phyloP scores from a whole-genome alignment of 768 basidiomycete species.

The Tylopilus vinaceipallidus region DNA sequence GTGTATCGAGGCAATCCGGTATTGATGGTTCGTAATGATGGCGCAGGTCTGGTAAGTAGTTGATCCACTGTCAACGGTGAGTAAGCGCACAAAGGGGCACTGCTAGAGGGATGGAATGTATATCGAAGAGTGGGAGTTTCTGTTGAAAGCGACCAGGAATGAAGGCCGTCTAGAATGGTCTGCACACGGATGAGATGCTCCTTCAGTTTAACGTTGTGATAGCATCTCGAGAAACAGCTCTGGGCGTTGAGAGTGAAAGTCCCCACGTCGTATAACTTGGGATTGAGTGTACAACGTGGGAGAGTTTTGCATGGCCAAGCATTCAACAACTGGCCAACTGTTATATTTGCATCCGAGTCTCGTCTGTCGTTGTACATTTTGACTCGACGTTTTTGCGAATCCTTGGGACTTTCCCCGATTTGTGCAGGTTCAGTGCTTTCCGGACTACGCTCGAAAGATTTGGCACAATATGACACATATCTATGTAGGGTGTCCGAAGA shows the following conservation, averaged over 20 bases:
- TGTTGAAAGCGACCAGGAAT: background rate
- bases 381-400: background rate
- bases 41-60: background rate
- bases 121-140: background rate
- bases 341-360: background rate
- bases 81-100: background rate
- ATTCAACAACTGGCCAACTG: background rate
- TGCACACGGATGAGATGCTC: background rate
- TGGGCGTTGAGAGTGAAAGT: background rate
- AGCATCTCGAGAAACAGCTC: slow-evolving; percentile 10
- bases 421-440: background rate
- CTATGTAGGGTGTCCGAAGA: background rate
- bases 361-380: slow-evolving; percentile 1
- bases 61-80: background rate
- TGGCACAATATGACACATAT: background rate
- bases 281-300: background rate
- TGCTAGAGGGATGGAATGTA: background rate
- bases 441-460: slow-evolving; percentile 1
- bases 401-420: background rate
- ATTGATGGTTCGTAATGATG: background rate
- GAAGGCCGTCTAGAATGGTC: background rate
- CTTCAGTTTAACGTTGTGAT: slow-evolving; percentile 5
- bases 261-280: background rate
- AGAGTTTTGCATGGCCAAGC: slow-evolving; percentile 15
- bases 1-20: background rate